Evolutionary conservation across 257 asterid genomes (phyloP).

Genomic region (Echium plantagineum): DNA sequence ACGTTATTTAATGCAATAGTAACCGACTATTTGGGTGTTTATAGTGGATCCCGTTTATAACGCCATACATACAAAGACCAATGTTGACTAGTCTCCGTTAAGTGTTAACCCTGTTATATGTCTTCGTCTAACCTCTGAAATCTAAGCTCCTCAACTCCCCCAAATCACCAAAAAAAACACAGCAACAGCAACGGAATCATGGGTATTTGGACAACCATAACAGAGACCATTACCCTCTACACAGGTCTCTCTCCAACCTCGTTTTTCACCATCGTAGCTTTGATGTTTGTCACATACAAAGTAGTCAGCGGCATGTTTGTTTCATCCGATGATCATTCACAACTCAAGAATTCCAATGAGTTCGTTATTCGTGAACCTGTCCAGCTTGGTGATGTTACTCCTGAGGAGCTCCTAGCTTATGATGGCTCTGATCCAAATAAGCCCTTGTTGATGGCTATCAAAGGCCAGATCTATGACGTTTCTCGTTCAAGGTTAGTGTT

Average conservation of each 20-base stretch:
- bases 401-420: conserved; percentile 55
- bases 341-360: conserved; percentile 48
- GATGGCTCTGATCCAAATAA: conserved; percentile 69
- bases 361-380: conserved; percentile 51
- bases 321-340: conserved; percentile 55
- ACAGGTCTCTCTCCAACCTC: conserved; percentile 74
- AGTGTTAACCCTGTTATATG: no score
- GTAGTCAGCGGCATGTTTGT: conserved; percentile 61
- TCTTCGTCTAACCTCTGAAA: no score
- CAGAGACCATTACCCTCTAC: conserved; percentile 39
- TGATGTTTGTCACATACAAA: conserved; percentile 65
- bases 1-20: no score
- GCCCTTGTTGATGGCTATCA: conserved; percentile 87
- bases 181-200: conserved; percentile 2
- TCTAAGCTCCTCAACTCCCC: no score
- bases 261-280: conserved; percentile 53
- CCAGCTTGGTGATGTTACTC: conserved; percentile 65
- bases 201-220: conserved; percentile 39
- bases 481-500: conserved; percentile 65
- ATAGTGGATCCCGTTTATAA: no score
- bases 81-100: no score
- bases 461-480: conserved; percentile 86
- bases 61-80: no score
- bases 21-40: no score
- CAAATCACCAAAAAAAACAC: no score